Percentiles rank a stretch among this genome's conserved stretches.
phyloP scores from a whole-genome alignment of 2,329 filamentous ascomycete genomes.

The Verticillium longisporum region DNA sequence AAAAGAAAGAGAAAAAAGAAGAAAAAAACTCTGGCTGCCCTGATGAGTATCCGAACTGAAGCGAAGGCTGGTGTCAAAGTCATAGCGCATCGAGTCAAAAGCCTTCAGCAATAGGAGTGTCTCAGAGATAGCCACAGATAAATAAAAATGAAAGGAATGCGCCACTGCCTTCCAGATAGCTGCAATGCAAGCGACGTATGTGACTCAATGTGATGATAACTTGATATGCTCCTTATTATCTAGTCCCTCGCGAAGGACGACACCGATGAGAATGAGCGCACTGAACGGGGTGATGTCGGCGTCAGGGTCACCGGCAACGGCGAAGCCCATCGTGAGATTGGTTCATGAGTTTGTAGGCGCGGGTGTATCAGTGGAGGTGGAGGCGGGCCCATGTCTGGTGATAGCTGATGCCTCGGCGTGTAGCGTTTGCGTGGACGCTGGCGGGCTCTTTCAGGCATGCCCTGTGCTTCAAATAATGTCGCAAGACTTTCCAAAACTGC shows the following conservation, averaged over 20 bases:
- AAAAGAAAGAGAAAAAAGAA: too few relatives aligned
- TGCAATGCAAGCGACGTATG: not conserved
- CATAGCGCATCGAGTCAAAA: too few relatives aligned
- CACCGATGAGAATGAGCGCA: not conserved
- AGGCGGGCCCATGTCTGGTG: not conserved
- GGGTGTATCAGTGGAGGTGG: not conserved
- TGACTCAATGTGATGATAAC: not conserved
- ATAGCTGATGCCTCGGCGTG: not conserved
- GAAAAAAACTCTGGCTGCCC: too few relatives aligned
- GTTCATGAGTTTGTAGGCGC: not conserved
- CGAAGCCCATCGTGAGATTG: not conserved
- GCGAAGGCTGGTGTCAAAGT: too few relatives aligned
- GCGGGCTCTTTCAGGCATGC: not conserved
- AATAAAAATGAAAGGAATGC: too few relatives aligned
- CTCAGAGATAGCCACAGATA: too few relatives aligned
- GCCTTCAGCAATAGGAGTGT: too few relatives aligned
- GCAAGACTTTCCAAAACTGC: not conserved
- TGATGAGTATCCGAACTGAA: too few relatives aligned
- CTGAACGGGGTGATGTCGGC: not conserved
- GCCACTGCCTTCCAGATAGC: too few relatives aligned
- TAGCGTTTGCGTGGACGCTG: not conserved
- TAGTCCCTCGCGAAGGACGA: not conserved
- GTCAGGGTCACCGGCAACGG: not conserved
- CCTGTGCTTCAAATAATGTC: not conserved
- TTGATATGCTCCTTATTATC: not conserved